phyloP scores from a whole-genome alignment of 768 basidiomycete species.

The Serendipita indica region DNA sequence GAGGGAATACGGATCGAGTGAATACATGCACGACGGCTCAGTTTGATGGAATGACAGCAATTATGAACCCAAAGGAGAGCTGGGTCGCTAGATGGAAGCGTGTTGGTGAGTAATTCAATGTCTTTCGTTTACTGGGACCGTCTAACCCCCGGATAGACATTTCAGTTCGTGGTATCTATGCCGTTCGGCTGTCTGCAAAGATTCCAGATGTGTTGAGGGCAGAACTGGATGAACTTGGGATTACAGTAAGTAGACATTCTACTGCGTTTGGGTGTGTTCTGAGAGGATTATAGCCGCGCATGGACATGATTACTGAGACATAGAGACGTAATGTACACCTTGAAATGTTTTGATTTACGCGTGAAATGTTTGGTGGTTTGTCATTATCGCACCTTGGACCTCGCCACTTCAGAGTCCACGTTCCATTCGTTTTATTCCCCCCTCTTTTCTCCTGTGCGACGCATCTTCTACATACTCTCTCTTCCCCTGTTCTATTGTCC shows the following conservation, averaged over 20 bases:
- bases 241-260: background rate
- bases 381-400: background rate
- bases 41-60: constrained; percentile 83
- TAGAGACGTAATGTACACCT: background rate
- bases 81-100: constrained; percentile 98
- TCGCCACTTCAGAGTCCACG: background rate
- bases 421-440: background rate
- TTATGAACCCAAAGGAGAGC: constrained; percentile 70
- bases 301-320: constrained; percentile 6
- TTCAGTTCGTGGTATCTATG: background rate
- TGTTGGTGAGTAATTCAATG: constrained; percentile 44
- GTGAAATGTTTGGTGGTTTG: no score
- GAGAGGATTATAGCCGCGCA: background rate
- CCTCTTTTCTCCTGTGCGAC: background rate
- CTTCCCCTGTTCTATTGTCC: background rate
- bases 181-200: constrained; percentile 8
- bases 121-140: background rate
- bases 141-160: background rate
- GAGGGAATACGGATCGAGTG: constrained; percentile 71
- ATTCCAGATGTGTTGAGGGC: background rate
- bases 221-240: background rate
- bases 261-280: background rate
- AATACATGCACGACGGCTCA: constrained; percentile 76
- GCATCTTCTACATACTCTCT: no score
- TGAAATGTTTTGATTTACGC: background rate